A percentile compares a stretch with the other conserved stretches of the same genome.
Conservation (phyloP, 495 filamentous ascomycete species). For the Aspergillus ellipticus region DNA sequence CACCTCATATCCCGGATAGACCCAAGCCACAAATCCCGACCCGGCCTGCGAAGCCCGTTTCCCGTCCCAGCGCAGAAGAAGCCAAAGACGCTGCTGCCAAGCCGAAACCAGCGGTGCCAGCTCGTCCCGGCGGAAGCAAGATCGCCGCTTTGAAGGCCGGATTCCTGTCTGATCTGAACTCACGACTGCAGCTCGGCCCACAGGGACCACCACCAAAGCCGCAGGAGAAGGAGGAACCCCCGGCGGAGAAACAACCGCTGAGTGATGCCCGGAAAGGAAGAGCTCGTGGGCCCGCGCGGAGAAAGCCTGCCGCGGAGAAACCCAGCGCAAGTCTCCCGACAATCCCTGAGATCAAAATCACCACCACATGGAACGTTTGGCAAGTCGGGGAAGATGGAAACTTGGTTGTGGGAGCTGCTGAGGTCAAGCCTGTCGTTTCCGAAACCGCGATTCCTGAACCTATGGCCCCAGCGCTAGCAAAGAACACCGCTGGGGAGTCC, state of each 20-base stretch:
- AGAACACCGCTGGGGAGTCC: constrained; percentile 56
- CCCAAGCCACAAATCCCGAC: constrained; percentile 79
- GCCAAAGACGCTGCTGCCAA: constrained; percentile 39
- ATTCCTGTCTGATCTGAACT: constrained; percentile 88
- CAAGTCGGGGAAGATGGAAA: constrained; percentile 43
- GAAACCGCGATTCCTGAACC: constrained; percentile 22
- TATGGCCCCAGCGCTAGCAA: constrained; percentile 39
- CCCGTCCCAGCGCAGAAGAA: constrained; percentile 29
- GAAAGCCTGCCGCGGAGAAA: constrained; percentile 57
- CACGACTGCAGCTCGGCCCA: constrained; percentile 76
- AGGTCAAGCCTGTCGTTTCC: constrained; percentile 23
- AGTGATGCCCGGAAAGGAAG: constrained; percentile 84
- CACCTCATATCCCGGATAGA: constrained; percentile 59
- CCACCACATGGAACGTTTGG: constrained; percentile 51
- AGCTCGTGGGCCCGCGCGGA: constrained; percentile 80
- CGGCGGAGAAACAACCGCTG: constrained; percentile 71
- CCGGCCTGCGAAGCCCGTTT: constrained; percentile 58
- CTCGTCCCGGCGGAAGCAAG: constrained; percentile 72
- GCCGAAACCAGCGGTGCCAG: constrained; percentile 75
- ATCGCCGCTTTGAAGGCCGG: constrained; percentile 87
- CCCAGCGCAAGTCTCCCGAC: constrained; percentile 28
- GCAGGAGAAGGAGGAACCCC: constrained; percentile 57
- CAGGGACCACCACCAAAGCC: constrained; percentile 60
- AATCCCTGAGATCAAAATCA: constrained; percentile 44
- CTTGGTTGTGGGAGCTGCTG: constrained; percentile 33